A percentile compares a stretch with the other conserved stretches of the same genome.
Conservation (phyloP, 1,139 yeast genomes). For the Taiozyma sp. region DNA sequence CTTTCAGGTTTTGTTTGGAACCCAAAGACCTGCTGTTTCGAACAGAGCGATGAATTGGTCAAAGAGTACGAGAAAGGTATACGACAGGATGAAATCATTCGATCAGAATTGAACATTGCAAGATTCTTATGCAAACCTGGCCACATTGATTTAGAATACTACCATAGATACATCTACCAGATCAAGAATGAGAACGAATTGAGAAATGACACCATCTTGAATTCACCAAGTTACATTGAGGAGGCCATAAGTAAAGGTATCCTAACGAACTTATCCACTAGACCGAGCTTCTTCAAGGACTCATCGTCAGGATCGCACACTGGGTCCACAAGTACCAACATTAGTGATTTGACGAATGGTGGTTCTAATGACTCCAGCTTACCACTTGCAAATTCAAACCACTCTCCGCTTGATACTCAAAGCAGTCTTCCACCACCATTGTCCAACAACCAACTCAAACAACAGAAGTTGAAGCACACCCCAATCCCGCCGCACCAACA, state of each 20-base stretch:
- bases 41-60: conserved; percentile 7
- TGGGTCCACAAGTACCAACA: neutral
- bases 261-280: conserved; percentile 10
- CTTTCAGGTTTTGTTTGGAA: conserved; percentile 19
- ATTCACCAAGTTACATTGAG: conserved; percentile 19
- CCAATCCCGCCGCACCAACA: neutral
- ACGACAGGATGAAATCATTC: conserved; percentile 10
- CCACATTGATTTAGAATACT: conserved; percentile 22
- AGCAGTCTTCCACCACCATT: neutral
- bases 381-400: neutral
- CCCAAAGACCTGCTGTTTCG: conserved; percentile 17
- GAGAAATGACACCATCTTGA: conserved; percentile 13
- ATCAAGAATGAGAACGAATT: conserved; percentile 6
- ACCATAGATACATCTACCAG: conserved; percentile 18
- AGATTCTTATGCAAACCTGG: conserved; percentile 20
- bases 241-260: conserved; percentile 20
- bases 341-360: neutral
- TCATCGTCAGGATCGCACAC: neutral
- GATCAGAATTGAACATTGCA: conserved; percentile 13
- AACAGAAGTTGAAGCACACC: neutral
- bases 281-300: conserved; percentile 10
- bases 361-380: neutral
- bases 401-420: neutral
- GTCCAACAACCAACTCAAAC: neutral
- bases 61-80: conserved; percentile 10